Percentiles rank a stretch among this genome's conserved stretches.
Evolutionary conservation across 805 yeast genomes (phyloP).

Genomic region (Candida andamanensis): DNA sequence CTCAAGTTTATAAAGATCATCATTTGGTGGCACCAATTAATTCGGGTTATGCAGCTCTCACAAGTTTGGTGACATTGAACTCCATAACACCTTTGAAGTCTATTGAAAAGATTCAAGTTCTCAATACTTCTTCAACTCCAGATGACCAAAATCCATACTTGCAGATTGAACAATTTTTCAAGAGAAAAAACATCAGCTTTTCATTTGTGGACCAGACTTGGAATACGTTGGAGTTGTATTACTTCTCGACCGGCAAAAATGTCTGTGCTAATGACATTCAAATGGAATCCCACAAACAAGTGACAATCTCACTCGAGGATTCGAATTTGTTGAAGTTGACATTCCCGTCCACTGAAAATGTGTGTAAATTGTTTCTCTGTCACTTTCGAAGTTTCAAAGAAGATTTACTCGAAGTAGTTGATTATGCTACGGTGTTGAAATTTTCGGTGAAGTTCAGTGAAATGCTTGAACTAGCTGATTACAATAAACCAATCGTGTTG

Average conservation of each 20-base stretch:
- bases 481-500: conserved; percentile 2
- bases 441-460: conserved; percentile 3
- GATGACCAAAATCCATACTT: not conserved
- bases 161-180: too few species aligned
- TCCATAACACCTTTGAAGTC: too few species aligned
- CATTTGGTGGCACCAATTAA: not conserved
- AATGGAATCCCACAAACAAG: not conserved
- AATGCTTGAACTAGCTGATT: conserved; percentile 1
- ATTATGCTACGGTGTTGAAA: conserved; percentile 5
- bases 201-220: not conserved
- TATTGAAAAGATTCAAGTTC: too few species aligned
- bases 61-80: not conserved
- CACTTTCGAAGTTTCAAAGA: conserved; percentile 10
- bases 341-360: conserved; percentile 3
- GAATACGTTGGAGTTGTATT: not conserved
- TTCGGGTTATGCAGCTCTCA: not conserved
- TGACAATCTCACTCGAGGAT: conserved; percentile 3
- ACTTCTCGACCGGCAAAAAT: not conserved
- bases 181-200: not conserved
- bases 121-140: not conserved
- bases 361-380: conserved; percentile 4
- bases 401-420: conserved; percentile 10
- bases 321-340: conserved; percentile 7
- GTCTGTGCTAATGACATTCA: too few species aligned
- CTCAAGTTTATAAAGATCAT: not conserved